Evolutionary conservation across 768 basidiomycete genomes (phyloP), one percentile per base, ranked within the genome.

Genomic region (Kwoniella dendrophila): DNA sequence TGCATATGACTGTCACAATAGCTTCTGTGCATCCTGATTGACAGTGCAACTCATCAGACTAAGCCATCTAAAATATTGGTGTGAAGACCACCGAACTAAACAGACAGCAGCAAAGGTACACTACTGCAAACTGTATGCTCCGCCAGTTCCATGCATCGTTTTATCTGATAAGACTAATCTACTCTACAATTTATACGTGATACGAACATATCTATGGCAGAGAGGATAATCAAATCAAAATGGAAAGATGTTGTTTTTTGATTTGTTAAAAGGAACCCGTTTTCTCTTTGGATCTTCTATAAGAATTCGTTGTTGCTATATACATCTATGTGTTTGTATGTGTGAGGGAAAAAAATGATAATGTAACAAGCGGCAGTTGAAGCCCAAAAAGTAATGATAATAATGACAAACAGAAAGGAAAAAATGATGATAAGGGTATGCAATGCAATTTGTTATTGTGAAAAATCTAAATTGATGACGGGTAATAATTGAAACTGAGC

Each of bases 341-440:
- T n/a, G n/a, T n/a, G n/a, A n/a, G n/a, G n/a, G n/a, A 30, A 52
- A 14, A 41, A 54, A 11, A 30, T 22, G 20, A 55, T 29, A 29
- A 55, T 14, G 24, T 7, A 52, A 45, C 40, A 40, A 27, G 51
- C 56, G 67, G 67, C 67, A 68, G 67, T 68, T 68, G 67, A 68
- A 38, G 67, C 67, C 67, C 60, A 54, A 56, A 58, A 63, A 60
- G 12, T 49, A 32, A 24, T n/a, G n/a, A 32, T 32, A 30, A 30
- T 36, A 24, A 51, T 54, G 22, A 29, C 18, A 54, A 64, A 32
- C 6, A 41, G 26, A 56, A 29, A 36, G 57, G 18, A 24, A 56
- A 36, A 61, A 29, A 43, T 44, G 26, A 59, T 24, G 38, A 16
- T 41, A 7, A 32, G 27, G 44, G 49, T 56, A 62, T 61, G 56